Evolutionary conservation across 179 eudicot species (phyloP), one percentile per base, ranked within the genome.

Genomic region (Amaranthus tricolor): DNA sequence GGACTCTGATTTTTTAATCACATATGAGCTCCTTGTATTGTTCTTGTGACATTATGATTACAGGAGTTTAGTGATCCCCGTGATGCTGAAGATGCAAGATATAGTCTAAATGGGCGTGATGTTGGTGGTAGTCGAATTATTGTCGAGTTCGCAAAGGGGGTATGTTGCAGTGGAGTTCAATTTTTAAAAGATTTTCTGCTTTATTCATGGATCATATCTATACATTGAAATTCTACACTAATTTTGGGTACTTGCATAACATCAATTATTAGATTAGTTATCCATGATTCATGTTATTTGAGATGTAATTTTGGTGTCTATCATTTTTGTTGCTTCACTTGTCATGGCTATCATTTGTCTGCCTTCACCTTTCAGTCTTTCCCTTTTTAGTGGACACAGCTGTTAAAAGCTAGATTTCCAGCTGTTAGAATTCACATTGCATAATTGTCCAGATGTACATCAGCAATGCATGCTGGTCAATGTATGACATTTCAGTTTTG

Each of bases 21-120:
- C 57, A 58, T 74, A 76, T 76, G 83, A 77, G 76, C 65, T 57
- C 56, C 71, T 75, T 70, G 62, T 72, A 61, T 79, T 77, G 54
- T 67, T 16, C 49, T 62, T 49, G 71, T 84, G 56, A 72, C 69
- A 49, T 75, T 44, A 47, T 77, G 72, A 53, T 16, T 62, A 75
- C 90, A 94, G 98, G 98, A 94, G 73, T 94, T 85, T 72, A 90
- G 97, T 66, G 98, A 94, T 85, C 91, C 98, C 62, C 88, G 98
- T 62, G 97, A 94, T 88, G 98, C 98, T 67, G 98, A 94, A 76
- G 98, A 94, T 84, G 98, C 98, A 68, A 89, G 90, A 84, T 86
- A 94, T 74, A 48, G 85, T 82, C 76, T 94, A 64, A 86, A 94
- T 81, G 96, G 96, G 0, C 88, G 98, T 57, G 98, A 94, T 43